Base-by-base conservation (phyloP, 1,284 basidiomycete genomes). In the Cryptococcus neoformans region DNA sequence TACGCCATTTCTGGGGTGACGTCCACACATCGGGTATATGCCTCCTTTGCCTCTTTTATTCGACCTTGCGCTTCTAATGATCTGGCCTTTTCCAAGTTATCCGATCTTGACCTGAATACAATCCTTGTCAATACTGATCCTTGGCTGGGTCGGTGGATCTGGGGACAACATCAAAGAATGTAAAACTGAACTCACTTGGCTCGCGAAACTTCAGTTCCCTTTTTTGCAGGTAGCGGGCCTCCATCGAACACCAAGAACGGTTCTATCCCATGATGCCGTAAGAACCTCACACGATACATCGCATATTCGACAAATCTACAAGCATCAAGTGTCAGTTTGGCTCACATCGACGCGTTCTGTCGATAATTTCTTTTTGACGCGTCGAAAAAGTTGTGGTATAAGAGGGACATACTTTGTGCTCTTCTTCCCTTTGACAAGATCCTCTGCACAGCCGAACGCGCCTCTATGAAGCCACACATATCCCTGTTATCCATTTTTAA, bases 381-480 rank as follows among this genome's bases (percentile, higher is more conserved):
- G 42, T 44, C n/a, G 10, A 21, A 7, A 7, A 8, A 7, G n/a
- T 17, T 44, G 42, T 21, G 21, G 21, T 21, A 21, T 21, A 44
- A 21, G 14, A 46, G 36, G 16, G 9, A 78, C 87, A 80, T 66
- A 93, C 90, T 86, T 92, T 56, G 83, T 84, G 1, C 94, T 95
- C 53, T 79, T 81, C 70, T 86, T 86, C 17, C 92, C 92, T 1
- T 87, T 89, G 11, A 92, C 92, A 46, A 99, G 79, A 63, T 97
- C 92, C 14, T 88, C 84, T 44, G 96, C 90, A 77, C 96, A 99
- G 0, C 88, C 83, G 72, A 92, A 95, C 1, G 91, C 86, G 10
- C 93, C 96, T 65, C 88, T 86, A 75, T 99, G 96, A n/a, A 99
- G 83, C 95, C 95, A 98, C 49, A 95, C 94, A 77, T 99, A 97